A percentile compares a stretch with the other conserved stretches of the same genome.
Conservation (phyloP, 2,329 filamentous ascomycete species). For the Byssochlamys sp. region DNA sequence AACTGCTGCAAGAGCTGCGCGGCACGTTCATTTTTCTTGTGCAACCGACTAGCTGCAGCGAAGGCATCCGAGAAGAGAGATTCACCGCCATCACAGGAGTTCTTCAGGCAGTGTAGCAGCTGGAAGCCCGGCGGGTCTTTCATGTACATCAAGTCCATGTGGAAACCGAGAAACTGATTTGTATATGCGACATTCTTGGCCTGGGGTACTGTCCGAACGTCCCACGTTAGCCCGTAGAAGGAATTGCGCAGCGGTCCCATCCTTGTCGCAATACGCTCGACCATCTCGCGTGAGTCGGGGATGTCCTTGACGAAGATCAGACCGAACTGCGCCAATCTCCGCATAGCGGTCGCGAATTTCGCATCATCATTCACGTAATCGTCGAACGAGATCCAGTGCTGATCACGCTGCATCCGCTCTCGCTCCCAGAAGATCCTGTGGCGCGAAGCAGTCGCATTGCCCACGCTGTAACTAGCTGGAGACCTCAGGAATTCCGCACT, state of each 20-base stretch:
- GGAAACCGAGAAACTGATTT: conserved; percentile 67
- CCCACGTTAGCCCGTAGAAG: conserved; percentile 85
- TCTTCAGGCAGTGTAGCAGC: conserved; percentile 78
- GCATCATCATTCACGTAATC: conserved; percentile 57
- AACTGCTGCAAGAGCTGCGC: conserved; percentile 31
- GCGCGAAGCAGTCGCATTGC: conserved; percentile 19
- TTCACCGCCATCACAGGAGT: conserved; percentile 68
- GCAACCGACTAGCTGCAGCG: conserved; percentile 41
- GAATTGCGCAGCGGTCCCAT: conserved; percentile 75
- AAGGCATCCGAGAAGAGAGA: conserved; percentile 77
- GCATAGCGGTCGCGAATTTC: conserved; percentile 53
- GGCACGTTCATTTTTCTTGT: not conserved
- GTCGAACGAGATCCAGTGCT: conserved; percentile 53
- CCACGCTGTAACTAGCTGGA: conserved; percentile 9
- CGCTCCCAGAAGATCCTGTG: conserved; percentile 26
- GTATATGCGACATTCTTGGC: conserved; percentile 93
- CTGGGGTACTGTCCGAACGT: conserved; percentile 70
- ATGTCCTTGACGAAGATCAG: conserved; percentile 68
- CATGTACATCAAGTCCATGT: conserved; percentile 90
- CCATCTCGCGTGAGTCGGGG: conserved; percentile 56
- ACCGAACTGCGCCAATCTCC: conserved; percentile 56
- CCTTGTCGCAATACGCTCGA: conserved; percentile 58
- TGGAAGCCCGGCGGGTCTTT: conserved; percentile 69
- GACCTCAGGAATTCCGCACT: conserved; percentile 7
- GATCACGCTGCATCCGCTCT: conserved; percentile 22